A percentile compares a stretch with the other conserved stretches of the same genome.
Conservation (phyloP, 805 yeast genomes). For the Nadsonia fulvescens region DNA sequence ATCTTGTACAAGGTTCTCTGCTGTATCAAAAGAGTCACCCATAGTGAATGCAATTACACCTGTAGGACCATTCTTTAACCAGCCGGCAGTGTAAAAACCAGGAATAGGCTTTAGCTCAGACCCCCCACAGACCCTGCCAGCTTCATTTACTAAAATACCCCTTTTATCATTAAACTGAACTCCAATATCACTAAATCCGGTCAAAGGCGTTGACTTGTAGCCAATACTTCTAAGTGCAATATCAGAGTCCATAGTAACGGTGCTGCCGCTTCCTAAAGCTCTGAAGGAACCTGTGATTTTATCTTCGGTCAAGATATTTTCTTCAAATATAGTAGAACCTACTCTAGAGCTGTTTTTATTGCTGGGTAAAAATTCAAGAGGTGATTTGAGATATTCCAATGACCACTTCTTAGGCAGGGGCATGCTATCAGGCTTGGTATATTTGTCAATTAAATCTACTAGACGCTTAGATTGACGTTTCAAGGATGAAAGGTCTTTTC, state of each 20-base stretch:
- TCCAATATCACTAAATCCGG: slow-evolving; percentile 34
- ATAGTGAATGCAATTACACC: slow-evolving; percentile 89
- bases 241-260: slow-evolving; percentile 27
- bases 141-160: slow-evolving; percentile 29
- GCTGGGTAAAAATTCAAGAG: slow-evolving; percentile 29
- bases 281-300: slow-evolving; percentile 19
- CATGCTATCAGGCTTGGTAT: slow-evolving; percentile 3
- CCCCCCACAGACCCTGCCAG: slow-evolving; percentile 26
- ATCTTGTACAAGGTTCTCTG: slow-evolving; percentile 45
- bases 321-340: slow-evolving; percentile 29
- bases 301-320: slow-evolving; percentile 28
- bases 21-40: slow-evolving; percentile 65
- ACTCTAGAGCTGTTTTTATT: slow-evolving; percentile 21
- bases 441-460: slow-evolving; percentile 12
- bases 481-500: no score
- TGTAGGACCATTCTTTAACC: slow-evolving; percentile 74
- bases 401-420: slow-evolving; percentile 31
- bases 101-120: slow-evolving; percentile 12
- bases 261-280: slow-evolving; percentile 22
- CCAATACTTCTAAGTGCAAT: slow-evolving; percentile 71
- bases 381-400: slow-evolving; percentile 52
- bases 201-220: slow-evolving; percentile 48
- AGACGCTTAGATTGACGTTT: slow-evolving; percentile 5
- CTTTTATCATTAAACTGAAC: slow-evolving; percentile 27
- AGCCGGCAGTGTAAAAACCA: slow-evolving; percentile 69